These are phyloP conservation scores for Paramecium sexaurelia DNA, from an alignment of 73 alveolate species.

Conservation along the genomic window DNA sequence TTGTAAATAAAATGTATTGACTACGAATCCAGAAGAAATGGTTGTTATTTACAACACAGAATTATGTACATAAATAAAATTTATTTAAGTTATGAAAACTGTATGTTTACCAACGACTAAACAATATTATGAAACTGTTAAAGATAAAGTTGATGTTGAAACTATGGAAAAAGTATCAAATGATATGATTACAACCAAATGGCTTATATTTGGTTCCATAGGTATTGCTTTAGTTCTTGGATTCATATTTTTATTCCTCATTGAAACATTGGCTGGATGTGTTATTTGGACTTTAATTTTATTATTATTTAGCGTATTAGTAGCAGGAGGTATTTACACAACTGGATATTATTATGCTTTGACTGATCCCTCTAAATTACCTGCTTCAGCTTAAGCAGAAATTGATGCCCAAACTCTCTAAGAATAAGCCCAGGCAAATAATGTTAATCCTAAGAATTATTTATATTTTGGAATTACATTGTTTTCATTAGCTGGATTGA, in stretches of 20 bases:
- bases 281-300: neutral
- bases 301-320: neutral
- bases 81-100: slow-evolving; percentile 23
- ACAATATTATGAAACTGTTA: neutral
- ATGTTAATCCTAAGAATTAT: slow-evolving; percentile 13
- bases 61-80: slow-evolving; percentile 10
- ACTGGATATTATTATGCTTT: slow-evolving; percentile 21
- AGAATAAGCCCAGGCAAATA: slow-evolving; percentile 4
- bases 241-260: slow-evolving; percentile 19
- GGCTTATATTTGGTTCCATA: slow-evolving; percentile 26
- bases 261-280: slow-evolving; percentile 28
- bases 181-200: slow-evolving; percentile 51
- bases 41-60: slow-evolving; percentile 5
- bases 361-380: slow-evolving; percentile 8
- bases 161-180: slow-evolving; percentile 42
- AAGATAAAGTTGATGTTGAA: slow-evolving; percentile 20
- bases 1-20: neutral
- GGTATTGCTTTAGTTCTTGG: neutral
- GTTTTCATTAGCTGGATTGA: slow-evolving; percentile 71
- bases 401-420: neutral
- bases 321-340: slow-evolving; percentile 20
- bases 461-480: neutral
- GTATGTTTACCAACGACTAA: slow-evolving; percentile 44
- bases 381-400: slow-evolving; percentile 23
- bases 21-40: neutral